phyloP scores from a whole-genome alignment of 1,284 basidiomycete species.

The Cutaneotrichosporon curvatum region DNA sequence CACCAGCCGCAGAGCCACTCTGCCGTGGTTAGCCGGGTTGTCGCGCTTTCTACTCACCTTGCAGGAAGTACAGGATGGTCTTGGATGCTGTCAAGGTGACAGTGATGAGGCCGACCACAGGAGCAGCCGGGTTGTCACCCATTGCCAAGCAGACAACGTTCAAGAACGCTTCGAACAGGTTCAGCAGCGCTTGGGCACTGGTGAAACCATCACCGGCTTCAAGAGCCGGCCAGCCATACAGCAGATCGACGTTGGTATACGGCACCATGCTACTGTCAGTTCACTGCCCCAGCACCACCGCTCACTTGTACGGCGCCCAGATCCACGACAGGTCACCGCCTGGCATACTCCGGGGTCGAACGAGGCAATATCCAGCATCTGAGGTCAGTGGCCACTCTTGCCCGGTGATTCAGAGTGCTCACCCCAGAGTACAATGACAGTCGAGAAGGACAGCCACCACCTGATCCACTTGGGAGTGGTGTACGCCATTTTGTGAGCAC shows the following conservation, averaged over 20 bases:
- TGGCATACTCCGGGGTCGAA: slow-evolving; percentile 59
- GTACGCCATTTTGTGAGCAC: slow-evolving; percentile 9
- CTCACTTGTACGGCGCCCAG: slow-evolving; percentile 66
- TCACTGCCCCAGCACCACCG: not conserved
- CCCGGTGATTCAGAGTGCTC: slow-evolving; percentile 35
- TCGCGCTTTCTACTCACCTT: slow-evolving; percentile 49
- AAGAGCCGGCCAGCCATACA: slow-evolving; percentile 63
- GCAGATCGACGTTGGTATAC: slow-evolving; percentile 56
- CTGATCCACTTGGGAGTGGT: slow-evolving; percentile 55
- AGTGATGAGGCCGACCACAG: slow-evolving; percentile 66
- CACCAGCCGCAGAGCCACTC: slow-evolving; percentile 52
- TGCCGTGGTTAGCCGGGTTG: not conserved
- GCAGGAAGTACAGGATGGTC: slow-evolving; percentile 71
- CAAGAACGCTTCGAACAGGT: slow-evolving; percentile 68
- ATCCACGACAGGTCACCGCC: slow-evolving; percentile 83
- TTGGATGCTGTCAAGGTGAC: slow-evolving; percentile 73
- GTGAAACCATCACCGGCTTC: slow-evolving; percentile 69
- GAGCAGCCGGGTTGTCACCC: slow-evolving; percentile 48
- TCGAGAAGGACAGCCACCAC: slow-evolving; percentile 61
- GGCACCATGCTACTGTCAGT: slow-evolving; percentile 19
- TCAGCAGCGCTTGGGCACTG: slow-evolving; percentile 79
- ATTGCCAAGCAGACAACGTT: slow-evolving; percentile 71
- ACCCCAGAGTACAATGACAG: slow-evolving; percentile 49
- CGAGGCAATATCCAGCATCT: slow-evolving; percentile 65
- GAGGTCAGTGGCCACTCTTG: not conserved